A percentile compares a stretch with the other conserved stretches of the same genome.
Conservation (phyloP, 371 early-diverging fungal species). For the Mortierella polycephala region DNA sequence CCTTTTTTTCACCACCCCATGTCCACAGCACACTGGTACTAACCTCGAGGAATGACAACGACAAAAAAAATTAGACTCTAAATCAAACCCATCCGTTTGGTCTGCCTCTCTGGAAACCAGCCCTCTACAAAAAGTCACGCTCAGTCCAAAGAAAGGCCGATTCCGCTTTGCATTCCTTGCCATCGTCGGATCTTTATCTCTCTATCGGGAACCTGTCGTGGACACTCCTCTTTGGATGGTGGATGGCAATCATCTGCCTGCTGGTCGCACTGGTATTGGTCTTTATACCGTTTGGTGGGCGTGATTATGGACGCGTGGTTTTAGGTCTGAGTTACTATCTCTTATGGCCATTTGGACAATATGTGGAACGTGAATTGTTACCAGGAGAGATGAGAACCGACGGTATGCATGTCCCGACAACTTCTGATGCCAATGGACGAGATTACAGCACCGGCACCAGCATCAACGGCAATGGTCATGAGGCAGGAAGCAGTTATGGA, state of each 20-base stretch:
- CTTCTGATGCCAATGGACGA: conserved; percentile 10
- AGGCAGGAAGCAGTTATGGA: conserved; percentile 8
- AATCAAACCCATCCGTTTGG: conserved; percentile 93
- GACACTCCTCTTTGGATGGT: conserved; percentile 92
- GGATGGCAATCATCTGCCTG: conserved; percentile 76
- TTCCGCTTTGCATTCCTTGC: conserved; percentile 82
- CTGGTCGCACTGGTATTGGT: conserved; percentile 60
- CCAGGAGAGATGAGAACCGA: conserved; percentile 29
- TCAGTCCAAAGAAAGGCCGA: conserved; percentile 83
- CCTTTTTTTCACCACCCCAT: neutral
- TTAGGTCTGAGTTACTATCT: conserved; percentile 79
- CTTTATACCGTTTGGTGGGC: conserved; percentile 64
- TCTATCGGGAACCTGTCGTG: conserved; percentile 88
- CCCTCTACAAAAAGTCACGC: conserved; percentile 94
- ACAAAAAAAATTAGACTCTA: conserved; percentile 63
- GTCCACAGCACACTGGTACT: neutral
- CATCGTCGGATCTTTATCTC: conserved; percentile 72
- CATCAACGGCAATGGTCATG: conserved; percentile 27
- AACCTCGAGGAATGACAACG: neutral
- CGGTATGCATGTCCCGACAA: conserved; percentile 14
- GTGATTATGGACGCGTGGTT: conserved; percentile 65
- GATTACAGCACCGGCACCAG: conserved; percentile 4
- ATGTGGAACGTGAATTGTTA: conserved; percentile 70
- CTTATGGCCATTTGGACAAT: conserved; percentile 95
- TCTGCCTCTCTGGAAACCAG: conserved; percentile 96